Conservation (phyloP, 2,329 filamentous ascomycete genomes). For the Fusarium sp. region DNA sequence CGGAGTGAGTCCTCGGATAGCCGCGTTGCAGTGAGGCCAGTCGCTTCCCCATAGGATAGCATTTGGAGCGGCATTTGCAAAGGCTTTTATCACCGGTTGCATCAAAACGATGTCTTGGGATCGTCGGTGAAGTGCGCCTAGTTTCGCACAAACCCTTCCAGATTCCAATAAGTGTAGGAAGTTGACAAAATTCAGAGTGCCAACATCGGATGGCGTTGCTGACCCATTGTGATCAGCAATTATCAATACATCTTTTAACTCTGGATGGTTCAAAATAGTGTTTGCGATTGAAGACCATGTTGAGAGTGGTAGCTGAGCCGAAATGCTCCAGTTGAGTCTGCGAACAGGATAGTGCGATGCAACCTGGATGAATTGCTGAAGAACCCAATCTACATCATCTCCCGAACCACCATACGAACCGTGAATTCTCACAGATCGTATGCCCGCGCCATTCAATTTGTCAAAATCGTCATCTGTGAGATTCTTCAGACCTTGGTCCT, state of each 20-base stretch:
- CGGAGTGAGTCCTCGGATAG: conserved; percentile 2
- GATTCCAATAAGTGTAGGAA: not conserved
- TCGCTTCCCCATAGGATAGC: conserved; percentile 10
- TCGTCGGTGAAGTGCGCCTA: conserved; percentile 11
- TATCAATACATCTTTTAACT: not conserved
- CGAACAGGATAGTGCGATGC: not conserved
- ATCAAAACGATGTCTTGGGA: not conserved
- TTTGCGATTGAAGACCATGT: conserved; percentile 14
- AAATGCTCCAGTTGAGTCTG: conserved; percentile 11
- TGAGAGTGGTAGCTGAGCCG: not conserved
- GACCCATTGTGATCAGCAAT: conserved; percentile 14
- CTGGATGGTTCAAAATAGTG: not conserved
- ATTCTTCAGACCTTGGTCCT: not conserved
- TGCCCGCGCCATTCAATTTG: not conserved
- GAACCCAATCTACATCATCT: not conserved
- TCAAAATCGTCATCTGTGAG: not conserved
- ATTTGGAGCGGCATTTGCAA: not conserved
- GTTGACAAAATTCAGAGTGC: not conserved
- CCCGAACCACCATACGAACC: conserved; percentile 16
- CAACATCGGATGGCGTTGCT: not conserved
- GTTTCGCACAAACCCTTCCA: not conserved
- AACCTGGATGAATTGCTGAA: not conserved
- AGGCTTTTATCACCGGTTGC: not conserved
- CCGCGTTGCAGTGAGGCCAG: conserved; percentile 16
- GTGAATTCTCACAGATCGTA: conserved; percentile 8